Base-by-base conservation (phyloP, 2,329 filamentous ascomycete genomes). In the Stylonectria norvegica region DNA sequence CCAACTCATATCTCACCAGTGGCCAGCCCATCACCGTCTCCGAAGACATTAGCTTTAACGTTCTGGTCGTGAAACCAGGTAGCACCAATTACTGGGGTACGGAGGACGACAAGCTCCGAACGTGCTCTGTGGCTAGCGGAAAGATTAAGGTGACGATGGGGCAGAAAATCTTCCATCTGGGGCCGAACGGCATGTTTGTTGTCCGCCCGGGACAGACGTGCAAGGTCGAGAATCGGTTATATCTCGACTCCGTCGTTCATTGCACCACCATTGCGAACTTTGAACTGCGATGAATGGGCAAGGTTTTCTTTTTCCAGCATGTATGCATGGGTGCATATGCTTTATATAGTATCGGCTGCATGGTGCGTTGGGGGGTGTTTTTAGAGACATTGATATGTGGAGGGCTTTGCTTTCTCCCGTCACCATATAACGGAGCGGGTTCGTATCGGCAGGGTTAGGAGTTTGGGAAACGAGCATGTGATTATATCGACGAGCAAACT, bases 161-260 rank as follows among this genome's bases (percentile, higher is more conserved):
- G 2, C 59, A 57, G 3, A 49, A 61, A n/a, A 53, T 61, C 4
- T 69, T 74, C 28, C 46, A 54, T 0, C 52, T 75, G 3, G 73
- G 73, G 0, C 59, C 63, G 1, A 63, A 70, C 36, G 70, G 73
- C 18, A 58, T 70, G 49, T 71, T 76, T 45, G 59, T 63, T 34
- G 59, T 76, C 25, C 59, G 55, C 16, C 62, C 69, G 0, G 67
- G 68, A 0, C 57, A 55, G 36, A 38, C 39, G 2, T 72, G 68
- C 47, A 57, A 53, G 14, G 63, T 68, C 4, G 57, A 64, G 41
- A 77, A 77, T 44, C 56, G 59, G 20, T 52, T 68, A 0, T 75
- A 76, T 42, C 29, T 64, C 3, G 69, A 75, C 40, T 65, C 69
- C 0, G 59, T 65, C 14, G 43, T 76, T 28, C 68, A 73, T 40